Conservation (phyloP, 352 stramenopile genomes). For the Phytophthora parvispora region DNA sequence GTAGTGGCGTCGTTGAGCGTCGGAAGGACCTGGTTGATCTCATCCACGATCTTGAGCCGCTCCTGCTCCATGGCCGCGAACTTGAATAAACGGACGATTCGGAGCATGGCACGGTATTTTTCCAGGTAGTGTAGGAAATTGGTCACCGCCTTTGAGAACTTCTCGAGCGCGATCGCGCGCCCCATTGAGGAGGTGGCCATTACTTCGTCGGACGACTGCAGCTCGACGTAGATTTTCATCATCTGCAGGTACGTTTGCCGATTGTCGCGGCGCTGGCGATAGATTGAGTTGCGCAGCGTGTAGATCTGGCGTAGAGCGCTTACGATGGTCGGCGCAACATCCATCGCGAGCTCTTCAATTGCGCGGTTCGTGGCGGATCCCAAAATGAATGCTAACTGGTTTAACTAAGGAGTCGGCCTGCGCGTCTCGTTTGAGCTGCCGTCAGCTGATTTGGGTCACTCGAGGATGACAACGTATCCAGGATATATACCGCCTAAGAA, state of each 20-base stretch:
- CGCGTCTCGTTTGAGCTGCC: neutral
- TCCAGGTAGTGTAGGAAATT: slow-evolving; percentile 20
- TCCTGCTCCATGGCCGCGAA: slow-evolving; percentile 33
- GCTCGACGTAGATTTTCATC: slow-evolving; percentile 23
- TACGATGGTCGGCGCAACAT: neutral
- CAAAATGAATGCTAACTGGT: slow-evolving; percentile 8
- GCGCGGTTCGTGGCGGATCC: slow-evolving; percentile 8
- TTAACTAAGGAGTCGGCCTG: too few relatives aligned
- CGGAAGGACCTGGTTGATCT: slow-evolving; percentile 43
- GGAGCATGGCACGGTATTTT: slow-evolving; percentile 29
- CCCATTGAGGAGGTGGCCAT: slow-evolving; percentile 10
- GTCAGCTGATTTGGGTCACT: slow-evolving; percentile 1
- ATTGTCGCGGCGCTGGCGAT: too few relatives aligned
- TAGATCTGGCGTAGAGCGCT: slow-evolving; percentile 14
- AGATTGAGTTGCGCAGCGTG: slow-evolving; percentile 15
- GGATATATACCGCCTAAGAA: too few relatives aligned
- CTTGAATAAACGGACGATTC: slow-evolving; percentile 24
- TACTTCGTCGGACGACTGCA: slow-evolving; percentile 17
- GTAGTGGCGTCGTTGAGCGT: slow-evolving; percentile 33
- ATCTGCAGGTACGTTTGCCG: slow-evolving; percentile 17
- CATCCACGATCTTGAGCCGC: slow-evolving; percentile 25
- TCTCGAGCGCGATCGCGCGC: slow-evolving; percentile 11
- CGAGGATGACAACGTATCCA: too few relatives aligned
- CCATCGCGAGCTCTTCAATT: too few relatives aligned
- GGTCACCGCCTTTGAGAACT: slow-evolving; percentile 6